Evolutionary conservation across 1,139 yeast genomes (phyloP).

Genomic region (Taiozyma sp.): DNA sequence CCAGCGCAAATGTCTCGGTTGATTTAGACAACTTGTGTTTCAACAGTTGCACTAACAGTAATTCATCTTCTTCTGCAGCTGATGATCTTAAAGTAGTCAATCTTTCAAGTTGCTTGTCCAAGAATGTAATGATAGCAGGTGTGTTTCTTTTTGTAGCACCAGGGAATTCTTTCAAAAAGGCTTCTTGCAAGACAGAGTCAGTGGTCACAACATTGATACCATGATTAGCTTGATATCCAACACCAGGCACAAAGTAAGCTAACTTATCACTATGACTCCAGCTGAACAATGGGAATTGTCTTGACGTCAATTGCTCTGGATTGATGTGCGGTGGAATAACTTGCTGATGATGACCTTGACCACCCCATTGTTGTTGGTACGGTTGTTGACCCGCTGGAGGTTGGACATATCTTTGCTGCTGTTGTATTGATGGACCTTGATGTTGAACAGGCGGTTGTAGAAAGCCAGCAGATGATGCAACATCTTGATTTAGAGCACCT

Average conservation of each 20-base stretch:
- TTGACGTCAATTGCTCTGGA: constrained; percentile 28
- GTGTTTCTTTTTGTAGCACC: constrained; percentile 15
- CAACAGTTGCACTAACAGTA: constrained; percentile 17
- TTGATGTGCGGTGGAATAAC: background rate
- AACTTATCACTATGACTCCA: constrained; percentile 54
- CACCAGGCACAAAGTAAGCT: constrained; percentile 40
- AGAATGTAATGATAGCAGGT: constrained; percentile 13
- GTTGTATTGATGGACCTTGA: constrained; percentile 5
- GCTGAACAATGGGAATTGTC: constrained; percentile 75
- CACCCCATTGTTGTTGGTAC: constrained; percentile 1
- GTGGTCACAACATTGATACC: constrained; percentile 29
- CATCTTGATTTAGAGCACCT: background rate
- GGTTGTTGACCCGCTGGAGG: background rate
- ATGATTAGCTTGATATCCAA: constrained; percentile 15
- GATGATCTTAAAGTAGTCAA: constrained; percentile 6
- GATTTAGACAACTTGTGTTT: constrained; percentile 17
- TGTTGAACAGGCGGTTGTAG: background rate
- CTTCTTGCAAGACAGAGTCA: constrained; percentile 27
- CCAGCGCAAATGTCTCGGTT: constrained; percentile 14
- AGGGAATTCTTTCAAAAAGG: constrained; percentile 29
- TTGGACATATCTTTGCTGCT: constrained; percentile 8
- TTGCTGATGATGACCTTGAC: background rate
- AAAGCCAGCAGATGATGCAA: background rate
- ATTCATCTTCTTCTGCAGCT: constrained; percentile 12
- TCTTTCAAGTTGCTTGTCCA: constrained; percentile 12